These are phyloP conservation scores for Syzygium jambos DNA, from an alignment of 345 rosid species.

Conservation along the genomic window DNA sequence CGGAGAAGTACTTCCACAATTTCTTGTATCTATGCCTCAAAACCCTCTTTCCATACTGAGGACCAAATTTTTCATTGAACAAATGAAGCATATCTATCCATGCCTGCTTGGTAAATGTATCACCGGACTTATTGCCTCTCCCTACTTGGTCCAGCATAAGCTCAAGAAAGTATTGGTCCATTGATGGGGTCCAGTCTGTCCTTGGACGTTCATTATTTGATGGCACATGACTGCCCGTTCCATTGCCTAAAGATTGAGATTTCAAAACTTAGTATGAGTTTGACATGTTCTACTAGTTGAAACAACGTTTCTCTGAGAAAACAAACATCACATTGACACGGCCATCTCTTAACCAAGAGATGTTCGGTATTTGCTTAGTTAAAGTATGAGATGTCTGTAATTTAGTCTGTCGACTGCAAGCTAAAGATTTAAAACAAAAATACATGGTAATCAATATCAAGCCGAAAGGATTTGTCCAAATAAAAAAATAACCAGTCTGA, in stretches of 20 bases:
- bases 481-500: not conserved
- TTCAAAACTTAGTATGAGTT: not conserved
- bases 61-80: constrained; percentile 59
- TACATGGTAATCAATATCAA: not conserved
- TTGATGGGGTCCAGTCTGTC: constrained; percentile 68
- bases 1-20: constrained; percentile 54
- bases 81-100: constrained; percentile 73
- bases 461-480: not conserved
- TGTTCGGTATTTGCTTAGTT: not conserved
- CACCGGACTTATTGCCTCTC: constrained; percentile 54
- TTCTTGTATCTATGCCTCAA: constrained; percentile 72
- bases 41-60: constrained; percentile 71
- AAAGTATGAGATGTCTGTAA: not conserved
- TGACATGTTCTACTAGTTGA: not conserved
- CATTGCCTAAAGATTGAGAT: constrained; percentile 41
- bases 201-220: constrained; percentile 35
- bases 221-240: constrained; percentile 7
- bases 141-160: constrained; percentile 74
- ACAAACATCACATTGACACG: not conserved
- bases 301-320: not conserved
- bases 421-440: not conserved
- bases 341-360: not conserved
- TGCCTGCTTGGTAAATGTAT: constrained; percentile 65
- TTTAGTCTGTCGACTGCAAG: not conserved
- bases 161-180: constrained; percentile 72